Conservation (phyloP, 2,329 filamentous ascomycete species). For the Clarireedia homoeocarpa region DNA sequence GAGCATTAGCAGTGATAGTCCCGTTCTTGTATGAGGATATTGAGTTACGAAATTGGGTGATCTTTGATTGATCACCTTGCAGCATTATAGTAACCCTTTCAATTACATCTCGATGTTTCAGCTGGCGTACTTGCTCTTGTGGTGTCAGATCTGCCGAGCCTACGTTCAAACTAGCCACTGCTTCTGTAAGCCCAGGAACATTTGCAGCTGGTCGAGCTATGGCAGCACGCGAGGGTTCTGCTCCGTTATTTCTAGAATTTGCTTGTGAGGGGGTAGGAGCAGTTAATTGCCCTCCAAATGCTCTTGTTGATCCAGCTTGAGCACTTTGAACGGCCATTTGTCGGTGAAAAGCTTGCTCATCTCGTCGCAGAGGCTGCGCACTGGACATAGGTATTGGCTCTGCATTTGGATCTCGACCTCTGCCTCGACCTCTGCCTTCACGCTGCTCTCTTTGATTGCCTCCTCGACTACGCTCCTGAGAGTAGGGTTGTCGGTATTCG, state of each 20-base stretch:
- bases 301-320: constrained; percentile 70
- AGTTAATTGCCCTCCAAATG: constrained; percentile 78
- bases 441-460: constrained; percentile 35
- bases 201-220: constrained; percentile 13
- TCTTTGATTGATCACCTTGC: constrained; percentile 65
- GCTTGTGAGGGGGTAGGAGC: constrained; percentile 34
- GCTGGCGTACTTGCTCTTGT: constrained; percentile 71
- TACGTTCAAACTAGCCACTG: constrained; percentile 33
- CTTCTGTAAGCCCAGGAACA: not conserved
- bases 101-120: constrained; percentile 77
- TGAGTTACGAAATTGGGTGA: constrained; percentile 68
- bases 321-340: constrained; percentile 87
- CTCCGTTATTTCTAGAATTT: constrained; percentile 7
- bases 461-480: constrained; percentile 43
- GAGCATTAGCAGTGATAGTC: constrained; percentile 60
- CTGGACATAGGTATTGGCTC: constrained; percentile 71
- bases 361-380: constrained; percentile 72
- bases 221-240: constrained; percentile 9
- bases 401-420: constrained; percentile 80
- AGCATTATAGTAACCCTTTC: constrained; percentile 79
- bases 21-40: constrained; percentile 72
- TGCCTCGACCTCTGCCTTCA: constrained; percentile 40
- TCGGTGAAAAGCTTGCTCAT: constrained; percentile 85
- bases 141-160: constrained; percentile 48
- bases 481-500: constrained; percentile 67